phyloP scores from a whole-genome alignment of 2,329 filamentous ascomycete species.

The Calonectria honghensis region DNA sequence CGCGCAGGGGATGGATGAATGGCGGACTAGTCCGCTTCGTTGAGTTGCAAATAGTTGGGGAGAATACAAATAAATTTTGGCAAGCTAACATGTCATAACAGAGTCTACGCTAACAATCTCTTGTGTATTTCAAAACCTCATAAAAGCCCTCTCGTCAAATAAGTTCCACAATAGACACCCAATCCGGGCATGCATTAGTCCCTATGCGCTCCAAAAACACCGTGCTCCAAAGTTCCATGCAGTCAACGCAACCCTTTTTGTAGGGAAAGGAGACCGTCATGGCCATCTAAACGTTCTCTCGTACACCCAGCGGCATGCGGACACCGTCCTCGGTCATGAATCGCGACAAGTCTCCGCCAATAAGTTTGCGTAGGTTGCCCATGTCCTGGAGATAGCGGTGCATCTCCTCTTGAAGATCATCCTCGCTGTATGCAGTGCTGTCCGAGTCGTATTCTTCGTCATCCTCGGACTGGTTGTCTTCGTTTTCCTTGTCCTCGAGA shows the following conservation, averaged over 20 bases:
- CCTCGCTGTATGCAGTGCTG: conserved; percentile 68
- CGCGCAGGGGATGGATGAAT: no score
- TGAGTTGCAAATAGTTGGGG: background rate
- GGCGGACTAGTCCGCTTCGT: background rate
- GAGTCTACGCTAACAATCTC: conserved; percentile 5
- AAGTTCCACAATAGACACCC: conserved; percentile 40
- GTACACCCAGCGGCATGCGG: conserved; percentile 68
- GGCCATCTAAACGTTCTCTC: conserved; percentile 62
- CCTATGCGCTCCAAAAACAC: conserved; percentile 55
- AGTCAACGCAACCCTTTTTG: conserved; percentile 28
- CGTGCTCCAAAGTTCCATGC: conserved; percentile 53
- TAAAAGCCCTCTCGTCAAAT: conserved; percentile 35
- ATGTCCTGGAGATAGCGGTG: conserved; percentile 89
- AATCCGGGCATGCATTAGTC: conserved; percentile 44
- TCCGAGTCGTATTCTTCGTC: conserved; percentile 73
- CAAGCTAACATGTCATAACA: background rate
- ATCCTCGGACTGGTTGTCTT: conserved; percentile 75
- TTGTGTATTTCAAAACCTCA: conserved; percentile 26
- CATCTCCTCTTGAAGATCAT: conserved; percentile 88
- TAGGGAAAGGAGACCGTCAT: background rate
- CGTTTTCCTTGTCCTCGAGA: conserved; percentile 61
- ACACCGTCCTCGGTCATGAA: conserved; percentile 79
- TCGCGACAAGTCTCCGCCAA: conserved; percentile 85
- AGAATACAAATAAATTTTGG: background rate
- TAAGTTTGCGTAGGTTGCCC: conserved; percentile 76